Percentiles rank a stretch among this genome's conserved stretches.
Conservation (phyloP, 2,329 filamentous ascomycete genomes). For the Neofusicoccum cordaticola region DNA sequence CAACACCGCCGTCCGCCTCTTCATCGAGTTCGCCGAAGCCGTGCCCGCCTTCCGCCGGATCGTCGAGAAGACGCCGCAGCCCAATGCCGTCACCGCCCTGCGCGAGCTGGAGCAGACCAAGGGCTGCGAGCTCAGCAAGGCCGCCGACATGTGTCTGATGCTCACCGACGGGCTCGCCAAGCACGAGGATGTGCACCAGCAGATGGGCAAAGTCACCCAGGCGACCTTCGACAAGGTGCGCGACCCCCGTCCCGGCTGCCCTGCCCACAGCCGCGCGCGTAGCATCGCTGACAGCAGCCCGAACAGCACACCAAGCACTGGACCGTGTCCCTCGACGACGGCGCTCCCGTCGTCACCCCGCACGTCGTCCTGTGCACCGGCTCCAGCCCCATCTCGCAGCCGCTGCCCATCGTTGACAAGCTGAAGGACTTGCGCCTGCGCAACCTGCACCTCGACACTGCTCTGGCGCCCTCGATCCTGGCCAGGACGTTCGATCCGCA, state of each 20-base stretch:
- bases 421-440: conserved; percentile 35
- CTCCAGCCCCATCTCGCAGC: conserved; percentile 47
- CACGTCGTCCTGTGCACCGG: conserved; percentile 60
- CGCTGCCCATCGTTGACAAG: conserved; percentile 38
- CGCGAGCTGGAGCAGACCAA: conserved; percentile 54
- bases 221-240: conserved; percentile 37
- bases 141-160: conserved; percentile 54
- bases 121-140: conserved; percentile 57
- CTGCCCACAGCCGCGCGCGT: neutral
- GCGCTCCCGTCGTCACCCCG: conserved; percentile 37
- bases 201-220: conserved; percentile 37
- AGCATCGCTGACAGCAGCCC: neutral
- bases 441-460: conserved; percentile 54
- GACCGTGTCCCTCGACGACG: conserved; percentile 34
- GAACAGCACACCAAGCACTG: conserved; percentile 30
- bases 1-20: conserved; percentile 62
- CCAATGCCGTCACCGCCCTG: conserved; percentile 56
- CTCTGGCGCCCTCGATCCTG: conserved; percentile 54
- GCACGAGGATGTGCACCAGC: conserved; percentile 39
- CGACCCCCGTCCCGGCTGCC: conserved; percentile 4
- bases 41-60: conserved; percentile 54
- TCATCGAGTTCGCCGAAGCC: conserved; percentile 56
- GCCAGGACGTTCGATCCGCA: conserved; percentile 39
- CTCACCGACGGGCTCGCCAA: conserved; percentile 47
- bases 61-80: conserved; percentile 45